Conservation (phyloP, 306 rosid species). For the Betula pendula region DNA sequence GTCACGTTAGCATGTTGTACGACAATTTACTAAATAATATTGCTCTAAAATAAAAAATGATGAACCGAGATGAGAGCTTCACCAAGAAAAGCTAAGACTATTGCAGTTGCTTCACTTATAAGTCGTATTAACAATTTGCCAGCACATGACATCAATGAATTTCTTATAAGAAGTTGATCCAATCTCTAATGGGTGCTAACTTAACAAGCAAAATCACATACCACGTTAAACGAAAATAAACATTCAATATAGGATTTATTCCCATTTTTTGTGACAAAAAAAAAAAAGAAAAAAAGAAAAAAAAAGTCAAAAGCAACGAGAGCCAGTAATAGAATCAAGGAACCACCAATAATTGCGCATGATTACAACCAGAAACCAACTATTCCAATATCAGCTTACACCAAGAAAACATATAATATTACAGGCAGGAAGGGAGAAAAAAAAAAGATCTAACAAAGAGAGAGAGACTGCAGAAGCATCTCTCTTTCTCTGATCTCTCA, state of each 20-base stretch:
- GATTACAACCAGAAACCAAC: slow-evolving; percentile 37
- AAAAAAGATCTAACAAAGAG: slow-evolving; percentile 22
- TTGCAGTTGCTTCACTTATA: neutral
- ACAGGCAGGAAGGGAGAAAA: slow-evolving; percentile 23
- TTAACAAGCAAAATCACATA: neutral
- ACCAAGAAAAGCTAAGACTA: neutral
- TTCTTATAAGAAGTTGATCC: neutral
- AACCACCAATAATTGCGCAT: slow-evolving; percentile 61
- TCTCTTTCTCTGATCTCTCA: slow-evolving; percentile 57
- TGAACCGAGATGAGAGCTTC: neutral
- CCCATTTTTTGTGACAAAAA: neutral
- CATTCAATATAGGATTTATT: neutral
- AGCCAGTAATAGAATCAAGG: slow-evolving; percentile 61
- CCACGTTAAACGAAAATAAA: neutral
- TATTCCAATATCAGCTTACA: slow-evolving; percentile 34
- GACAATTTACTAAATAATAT: no score
- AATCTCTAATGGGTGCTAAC: slow-evolving; percentile 3
- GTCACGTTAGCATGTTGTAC: no score
- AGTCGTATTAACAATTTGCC: neutral
- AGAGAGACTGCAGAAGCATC: slow-evolving; percentile 43
- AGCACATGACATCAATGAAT: neutral
- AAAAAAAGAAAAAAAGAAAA: neutral
- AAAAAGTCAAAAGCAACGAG: slow-evolving; percentile 14
- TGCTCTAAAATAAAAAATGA: neutral
- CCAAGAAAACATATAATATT: slow-evolving; percentile 38